Evolutionary conservation across 805 yeast genomes (phyloP).

Genomic region (Pichia eremophila): DNA sequence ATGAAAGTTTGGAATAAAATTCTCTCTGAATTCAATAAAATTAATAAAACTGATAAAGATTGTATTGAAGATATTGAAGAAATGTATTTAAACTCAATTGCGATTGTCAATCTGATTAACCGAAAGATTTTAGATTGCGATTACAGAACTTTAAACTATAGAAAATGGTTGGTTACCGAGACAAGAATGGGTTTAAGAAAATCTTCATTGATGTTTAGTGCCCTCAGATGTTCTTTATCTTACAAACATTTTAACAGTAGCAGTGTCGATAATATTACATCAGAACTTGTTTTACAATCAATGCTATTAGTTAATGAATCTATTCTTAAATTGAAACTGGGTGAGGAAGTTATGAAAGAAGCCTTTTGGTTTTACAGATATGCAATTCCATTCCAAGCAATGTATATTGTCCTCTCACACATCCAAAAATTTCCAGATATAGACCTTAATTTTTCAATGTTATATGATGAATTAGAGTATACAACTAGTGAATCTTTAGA

Average conservation of each 20-base stretch:
- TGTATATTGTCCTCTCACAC: constrained; percentile 16
- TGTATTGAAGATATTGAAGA: constrained; percentile 5
- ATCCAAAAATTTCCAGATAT: constrained; percentile 9
- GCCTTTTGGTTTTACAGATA: constrained; percentile 16
- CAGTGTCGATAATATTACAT: constrained; percentile 4
- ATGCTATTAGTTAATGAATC: constrained; percentile 18
- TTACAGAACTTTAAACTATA: constrained; percentile 1
- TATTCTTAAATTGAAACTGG: constrained; percentile 12
- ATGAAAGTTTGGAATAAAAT: constrained; percentile 12
- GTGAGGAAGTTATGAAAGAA: constrained; percentile 5
- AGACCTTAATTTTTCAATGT: constrained; percentile 8
- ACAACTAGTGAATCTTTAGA: constrained; percentile 6
- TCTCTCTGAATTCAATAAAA: constrained; percentile 14
- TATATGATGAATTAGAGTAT: constrained; percentile 8
- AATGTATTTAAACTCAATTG: constrained; percentile 5
- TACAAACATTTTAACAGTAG: not conserved
- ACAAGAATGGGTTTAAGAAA: constrained; percentile 15
- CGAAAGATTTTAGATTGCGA: constrained; percentile 1
- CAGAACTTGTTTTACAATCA: constrained; percentile 14
- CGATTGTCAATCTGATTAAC: constrained; percentile 8
- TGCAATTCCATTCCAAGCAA: constrained; percentile 19
- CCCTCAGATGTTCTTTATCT: constrained; percentile 9
- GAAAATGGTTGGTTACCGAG: constrained; percentile 13
- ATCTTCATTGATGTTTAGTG: constrained; percentile 13
- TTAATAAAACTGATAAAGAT: constrained; percentile 5